A percentile compares a stretch with the other conserved stretches of the same genome.
Conservation (phyloP, 2,329 filamentous ascomycete genomes). For the Talaromyces rugulosus region DNA sequence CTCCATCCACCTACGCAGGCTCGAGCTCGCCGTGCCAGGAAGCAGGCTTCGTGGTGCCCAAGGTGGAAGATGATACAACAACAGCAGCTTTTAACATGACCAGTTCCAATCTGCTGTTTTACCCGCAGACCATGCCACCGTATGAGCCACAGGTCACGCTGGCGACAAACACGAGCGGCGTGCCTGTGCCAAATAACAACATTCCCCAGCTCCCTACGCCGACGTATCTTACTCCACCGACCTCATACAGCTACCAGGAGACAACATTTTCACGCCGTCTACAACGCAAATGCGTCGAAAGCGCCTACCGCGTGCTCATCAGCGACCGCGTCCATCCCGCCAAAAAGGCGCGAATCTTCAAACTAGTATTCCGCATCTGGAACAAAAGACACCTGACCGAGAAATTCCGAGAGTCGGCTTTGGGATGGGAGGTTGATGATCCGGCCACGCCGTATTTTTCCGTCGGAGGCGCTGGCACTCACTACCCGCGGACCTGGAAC, state of each 20-base stretch:
- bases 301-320: neutral
- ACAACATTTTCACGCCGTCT: slow-evolving; percentile 10
- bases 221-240: neutral
- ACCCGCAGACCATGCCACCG: neutral
- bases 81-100: neutral
- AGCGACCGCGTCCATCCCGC: neutral
- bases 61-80: neutral
- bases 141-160: neutral
- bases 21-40: no score
- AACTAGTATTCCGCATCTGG: slow-evolving; percentile 8
- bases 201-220: neutral
- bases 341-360: slow-evolving; percentile 7
- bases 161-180: neutral
- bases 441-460: neutral
- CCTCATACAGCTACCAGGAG: slow-evolving; percentile 12
- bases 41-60: neutral
- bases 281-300: slow-evolving; percentile 6
- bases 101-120: neutral
- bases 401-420: neutral
- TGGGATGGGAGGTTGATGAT: neutral
- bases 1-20: neutral
- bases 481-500: neutral
- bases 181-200: neutral
- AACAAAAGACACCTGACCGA: slow-evolving; percentile 1
- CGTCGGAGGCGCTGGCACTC: slow-evolving; percentile 6